phyloP scores from a whole-genome alignment of 169 alveolate genomes.

The Plasmodium malariae region DNA sequence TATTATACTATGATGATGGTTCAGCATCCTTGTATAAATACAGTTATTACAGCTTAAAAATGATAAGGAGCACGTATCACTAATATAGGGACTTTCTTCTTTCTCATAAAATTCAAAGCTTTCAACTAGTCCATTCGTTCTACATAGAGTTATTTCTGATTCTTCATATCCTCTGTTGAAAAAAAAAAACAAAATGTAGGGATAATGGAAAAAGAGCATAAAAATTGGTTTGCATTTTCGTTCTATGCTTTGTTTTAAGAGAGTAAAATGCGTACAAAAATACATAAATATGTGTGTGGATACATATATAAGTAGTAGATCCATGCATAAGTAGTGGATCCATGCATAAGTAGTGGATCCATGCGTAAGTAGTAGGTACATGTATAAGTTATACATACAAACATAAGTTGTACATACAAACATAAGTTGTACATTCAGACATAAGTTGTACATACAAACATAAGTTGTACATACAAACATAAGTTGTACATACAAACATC shows the following conservation, averaged over 20 bases:
- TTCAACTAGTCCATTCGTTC: conserved; percentile 49
- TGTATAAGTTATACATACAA: too few relatives aligned
- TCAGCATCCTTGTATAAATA: conserved; percentile 51
- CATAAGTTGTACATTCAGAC: too few relatives aligned
- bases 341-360: too few relatives aligned
- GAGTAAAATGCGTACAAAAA: background rate
- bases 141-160: conserved; percentile 63
- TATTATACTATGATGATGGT: conserved; percentile 60
- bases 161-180: conserved; percentile 68
- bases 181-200: conserved; percentile 15
- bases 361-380: too few relatives aligned
- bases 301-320: background rate
- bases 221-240: background rate
- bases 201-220: background rate
- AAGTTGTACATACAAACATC: too few relatives aligned
- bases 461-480: too few relatives aligned
- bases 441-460: too few relatives aligned
- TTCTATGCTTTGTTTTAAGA: background rate
- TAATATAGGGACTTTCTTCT: conserved; percentile 25
- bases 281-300: background rate
- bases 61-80: conserved; percentile 20
- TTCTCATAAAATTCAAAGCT: conserved; percentile 23
- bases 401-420: too few relatives aligned
- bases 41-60: conserved; percentile 51
- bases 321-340: too few relatives aligned